Percentiles rank a stretch among this genome's conserved stretches.
phyloP scores from a whole-genome alignment of 371 early-diverging fungal species.

The Syncephalastrum contaminatum region DNA sequence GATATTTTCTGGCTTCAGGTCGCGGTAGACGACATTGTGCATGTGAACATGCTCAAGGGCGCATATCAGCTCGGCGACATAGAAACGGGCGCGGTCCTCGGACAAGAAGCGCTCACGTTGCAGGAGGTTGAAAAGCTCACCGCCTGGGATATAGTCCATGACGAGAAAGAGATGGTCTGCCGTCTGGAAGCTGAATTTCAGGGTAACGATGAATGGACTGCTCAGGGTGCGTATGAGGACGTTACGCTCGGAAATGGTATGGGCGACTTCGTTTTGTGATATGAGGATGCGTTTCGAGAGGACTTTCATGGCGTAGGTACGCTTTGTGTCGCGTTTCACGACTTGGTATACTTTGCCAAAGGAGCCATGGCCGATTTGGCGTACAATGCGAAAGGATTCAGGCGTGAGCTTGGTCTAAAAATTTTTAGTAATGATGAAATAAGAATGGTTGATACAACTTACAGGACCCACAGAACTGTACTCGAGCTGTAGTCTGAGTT shows the following conservation, averaged over 20 bases:
- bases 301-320: constrained; percentile 86
- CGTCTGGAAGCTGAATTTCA: constrained; percentile 73
- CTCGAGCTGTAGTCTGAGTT: constrained; percentile 62
- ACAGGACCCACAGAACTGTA: constrained; percentile 35
- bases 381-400: constrained; percentile 70
- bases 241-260: constrained; percentile 81
- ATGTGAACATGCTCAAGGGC: constrained; percentile 74
- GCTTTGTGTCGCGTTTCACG: constrained; percentile 69
- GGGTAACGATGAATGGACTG: constrained; percentile 68
- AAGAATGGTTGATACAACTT: too few relatives aligned
- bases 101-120: constrained; percentile 60
- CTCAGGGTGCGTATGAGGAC: constrained; percentile 64
- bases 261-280: constrained; percentile 69
- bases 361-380: constrained; percentile 76
- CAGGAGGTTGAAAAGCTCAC: constrained; percentile 72
- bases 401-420: constrained; percentile 47
- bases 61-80: constrained; percentile 71
- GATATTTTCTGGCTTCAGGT: constrained; percentile 69
- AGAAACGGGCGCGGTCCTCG: constrained; percentile 65
- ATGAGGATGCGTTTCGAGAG: constrained; percentile 75
- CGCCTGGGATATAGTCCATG: constrained; percentile 83
- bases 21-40: constrained; percentile 66
- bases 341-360: constrained; percentile 87
- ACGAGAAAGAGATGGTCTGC: constrained; percentile 68
- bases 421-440: too few relatives aligned